Evolutionary conservation across 1,284 basidiomycete genomes (phyloP).

Genomic region (Naganishia sp.): DNA sequence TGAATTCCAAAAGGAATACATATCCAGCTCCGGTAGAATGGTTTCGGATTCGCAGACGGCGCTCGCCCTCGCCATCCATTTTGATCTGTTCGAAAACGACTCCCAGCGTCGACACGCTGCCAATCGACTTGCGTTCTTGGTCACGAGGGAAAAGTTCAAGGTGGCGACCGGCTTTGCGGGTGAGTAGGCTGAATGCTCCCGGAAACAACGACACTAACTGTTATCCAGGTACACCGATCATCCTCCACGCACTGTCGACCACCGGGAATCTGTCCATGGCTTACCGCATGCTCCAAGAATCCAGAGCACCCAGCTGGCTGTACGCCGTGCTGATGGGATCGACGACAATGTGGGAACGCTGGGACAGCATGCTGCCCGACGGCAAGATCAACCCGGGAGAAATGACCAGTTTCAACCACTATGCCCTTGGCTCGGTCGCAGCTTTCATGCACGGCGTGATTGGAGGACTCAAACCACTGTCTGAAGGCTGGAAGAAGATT

Average conservation of each 20-base stretch:
- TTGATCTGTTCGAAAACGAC: conserved; percentile 33
- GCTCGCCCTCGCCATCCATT: conserved; percentile 36
- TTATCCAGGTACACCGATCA: conserved; percentile 41
- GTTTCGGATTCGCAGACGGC: conserved; percentile 39
- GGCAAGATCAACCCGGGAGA: conserved; percentile 47
- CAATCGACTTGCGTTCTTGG: conserved; percentile 35
- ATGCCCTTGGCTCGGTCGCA: conserved; percentile 48
- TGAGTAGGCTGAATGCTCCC: not conserved
- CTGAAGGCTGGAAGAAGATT: conserved; percentile 41
- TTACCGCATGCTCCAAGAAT: conserved; percentile 51
- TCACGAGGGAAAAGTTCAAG: conserved; percentile 37
- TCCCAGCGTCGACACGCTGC: conserved; percentile 24
- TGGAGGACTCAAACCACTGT: conserved; percentile 41
- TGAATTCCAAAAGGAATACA: conserved; percentile 39
- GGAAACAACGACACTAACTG: not conserved
- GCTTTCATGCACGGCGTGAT: conserved; percentile 44
- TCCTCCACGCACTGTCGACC: conserved; percentile 40
- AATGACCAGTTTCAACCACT: conserved; percentile 53
- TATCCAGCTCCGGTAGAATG: conserved; percentile 36
- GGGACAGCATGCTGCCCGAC: conserved; percentile 44
- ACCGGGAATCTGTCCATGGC: conserved; percentile 40
- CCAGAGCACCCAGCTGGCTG: conserved; percentile 45
- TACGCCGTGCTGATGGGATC: conserved; percentile 48
- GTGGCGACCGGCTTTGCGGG: conserved; percentile 43
- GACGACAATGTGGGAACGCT: conserved; percentile 51